Percentiles rank a stretch among this genome's conserved stretches.
Conservation (phyloP, 441 rosid species). For the Flueggea neowawraea region DNA sequence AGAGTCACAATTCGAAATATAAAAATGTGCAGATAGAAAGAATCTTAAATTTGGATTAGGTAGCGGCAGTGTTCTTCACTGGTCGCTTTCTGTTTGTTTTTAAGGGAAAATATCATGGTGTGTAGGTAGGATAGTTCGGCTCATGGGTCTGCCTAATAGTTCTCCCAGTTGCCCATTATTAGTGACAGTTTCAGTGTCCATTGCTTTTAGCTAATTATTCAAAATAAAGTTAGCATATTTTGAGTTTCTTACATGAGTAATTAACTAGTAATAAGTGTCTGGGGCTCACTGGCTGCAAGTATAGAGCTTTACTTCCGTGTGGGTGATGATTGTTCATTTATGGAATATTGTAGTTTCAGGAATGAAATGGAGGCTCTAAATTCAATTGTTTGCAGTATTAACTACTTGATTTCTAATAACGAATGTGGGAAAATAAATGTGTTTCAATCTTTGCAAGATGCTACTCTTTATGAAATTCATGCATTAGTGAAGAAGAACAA, state of each 20-base stretch:
- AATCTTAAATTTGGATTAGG: too few species aligned
- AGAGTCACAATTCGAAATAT: too few species aligned
- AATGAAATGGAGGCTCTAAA: slow-evolving; percentile 81
- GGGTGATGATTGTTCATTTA: slow-evolving; percentile 26
- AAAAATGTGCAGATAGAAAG: too few species aligned
- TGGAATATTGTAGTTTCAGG: slow-evolving; percentile 51
- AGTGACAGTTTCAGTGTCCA: background rate
- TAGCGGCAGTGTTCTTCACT: too few species aligned
- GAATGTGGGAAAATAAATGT: slow-evolving; percentile 14
- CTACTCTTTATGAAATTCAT: slow-evolving; percentile 31
- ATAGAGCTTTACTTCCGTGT: slow-evolving; percentile 79
- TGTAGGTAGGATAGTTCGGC: slow-evolving; percentile 20
- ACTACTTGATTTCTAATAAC: slow-evolving; percentile 20
- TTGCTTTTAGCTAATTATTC: background rate
- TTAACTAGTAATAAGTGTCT: background rate
- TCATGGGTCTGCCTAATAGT: too few species aligned
- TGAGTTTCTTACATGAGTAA: too few species aligned
- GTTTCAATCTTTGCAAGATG: slow-evolving; percentile 38
- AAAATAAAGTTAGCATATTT: too few species aligned
- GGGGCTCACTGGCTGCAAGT: slow-evolving; percentile 37
- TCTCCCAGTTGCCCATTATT: background rate
- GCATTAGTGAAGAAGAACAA: slow-evolving; percentile 28
- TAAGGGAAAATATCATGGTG: background rate
- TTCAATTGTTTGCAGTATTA: slow-evolving; percentile 41
- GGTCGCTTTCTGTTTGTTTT: slow-evolving; percentile 14